These are phyloP conservation scores for Penicillium cinerascens DNA, from an alignment of 495 filamentous ascomycete species.

Conservation along the genomic window DNA sequence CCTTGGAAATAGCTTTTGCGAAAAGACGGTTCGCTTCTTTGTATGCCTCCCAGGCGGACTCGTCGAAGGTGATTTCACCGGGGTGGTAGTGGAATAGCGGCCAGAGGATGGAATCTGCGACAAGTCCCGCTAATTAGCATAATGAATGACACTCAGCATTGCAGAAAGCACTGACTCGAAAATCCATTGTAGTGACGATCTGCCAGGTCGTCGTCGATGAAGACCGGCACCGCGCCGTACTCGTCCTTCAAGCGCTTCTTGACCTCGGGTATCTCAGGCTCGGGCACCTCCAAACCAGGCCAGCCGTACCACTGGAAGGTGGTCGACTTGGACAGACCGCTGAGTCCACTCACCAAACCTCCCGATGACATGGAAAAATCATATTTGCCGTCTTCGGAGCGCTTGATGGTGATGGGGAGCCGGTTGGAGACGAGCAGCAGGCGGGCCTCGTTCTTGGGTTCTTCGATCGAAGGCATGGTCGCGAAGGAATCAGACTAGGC, in stretches of 20 bases:
- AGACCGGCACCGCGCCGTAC: conserved; percentile 71
- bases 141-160: neutral
- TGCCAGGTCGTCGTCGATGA: conserved; percentile 73
- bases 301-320: conserved; percentile 98
- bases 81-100: conserved; percentile 97
- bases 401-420: conserved; percentile 91
- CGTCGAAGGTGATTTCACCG: conserved; percentile 95
- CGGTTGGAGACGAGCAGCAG: conserved; percentile 91
- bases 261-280: conserved; percentile 61
- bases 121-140: neutral
- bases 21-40: conserved; percentile 85
- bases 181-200: conserved; percentile 86
- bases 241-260: conserved; percentile 66
- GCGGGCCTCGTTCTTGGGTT: conserved; percentile 35
- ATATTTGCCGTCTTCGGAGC: conserved; percentile 77
- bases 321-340: conserved; percentile 83
- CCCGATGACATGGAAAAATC: conserved; percentile 93
- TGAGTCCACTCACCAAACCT: conserved; percentile 86
- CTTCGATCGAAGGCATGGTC: conserved; percentile 36
- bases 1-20: conserved; percentile 72
- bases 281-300: conserved; percentile 84
- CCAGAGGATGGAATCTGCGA: conserved; percentile 89
- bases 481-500: conserved; percentile 1
- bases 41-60: conserved; percentile 90
- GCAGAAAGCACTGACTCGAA: conserved; percentile 57